Evolutionary conservation across 345 rosid genomes (phyloP), one percentile per base, ranked within the genome.

Genomic region (Lepidium didymum): DNA sequence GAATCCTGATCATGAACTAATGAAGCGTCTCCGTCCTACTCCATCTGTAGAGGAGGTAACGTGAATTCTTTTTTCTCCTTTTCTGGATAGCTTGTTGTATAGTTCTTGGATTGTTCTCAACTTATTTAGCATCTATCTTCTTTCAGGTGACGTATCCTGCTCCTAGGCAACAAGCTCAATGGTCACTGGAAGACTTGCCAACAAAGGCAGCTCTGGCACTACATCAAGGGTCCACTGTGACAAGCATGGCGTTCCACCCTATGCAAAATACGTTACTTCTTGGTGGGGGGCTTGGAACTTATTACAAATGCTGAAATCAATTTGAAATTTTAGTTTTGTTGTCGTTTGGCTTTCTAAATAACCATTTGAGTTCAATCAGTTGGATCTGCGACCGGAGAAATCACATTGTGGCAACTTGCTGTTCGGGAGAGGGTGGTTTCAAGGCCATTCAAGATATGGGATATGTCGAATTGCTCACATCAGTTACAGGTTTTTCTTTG

Each of bases 241-340:
- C 71, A 59, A 92, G 98, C 96, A 80, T 92, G 96, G 96, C 88
- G 70, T 90, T 92, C 74, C 93, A 85, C 77, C 96, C 98, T 68
- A 60, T 82, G 50, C 84, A 80, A 55, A 83, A 85, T 15, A 78
- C 83, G 1, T 40, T 81, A 79, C 96, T 92, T 77, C 93, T 92
- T 45, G 97, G 98, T 92, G 86, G 62, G 42, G 56, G 25, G 40
- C 70, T 51, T 7, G 44, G 36, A 58, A 51, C 29, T 14, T 52
- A 13, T 3, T 16, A 65, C 13, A 12, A 62, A 12, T 46, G 18
- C 5, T 34, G 8, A 34, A 19, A 31, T 45, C 56, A 27, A 9
- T 62, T 15, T 62, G 44, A 34, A 35, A 23, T 62, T 40, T n/a
- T 13, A 37, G 16, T 55, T 33, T 5, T 5, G 33, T 29, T 29